Evolutionary conservation across 495 filamentous ascomycete genomes (phyloP).

Genomic region (Penicillium bialowiezense): DNA sequence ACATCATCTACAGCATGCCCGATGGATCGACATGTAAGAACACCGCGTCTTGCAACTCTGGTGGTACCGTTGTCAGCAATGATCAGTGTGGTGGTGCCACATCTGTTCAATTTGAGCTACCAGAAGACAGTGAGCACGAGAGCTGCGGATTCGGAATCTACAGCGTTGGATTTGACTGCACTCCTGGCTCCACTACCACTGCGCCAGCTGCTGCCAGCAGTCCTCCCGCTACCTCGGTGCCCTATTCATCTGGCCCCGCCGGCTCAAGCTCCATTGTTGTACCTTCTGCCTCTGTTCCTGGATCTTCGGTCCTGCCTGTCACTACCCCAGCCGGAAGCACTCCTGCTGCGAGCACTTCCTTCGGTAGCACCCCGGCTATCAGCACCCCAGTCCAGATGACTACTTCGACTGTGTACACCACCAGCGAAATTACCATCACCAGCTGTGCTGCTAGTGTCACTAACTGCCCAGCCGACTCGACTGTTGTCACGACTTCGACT

Average conservation of each 20-base stretch:
- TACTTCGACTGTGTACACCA: conserved; percentile 59
- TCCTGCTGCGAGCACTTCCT: conserved; percentile 46
- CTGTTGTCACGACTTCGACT: conserved; percentile 51
- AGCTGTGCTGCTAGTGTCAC: conserved; percentile 57
- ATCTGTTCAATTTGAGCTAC: conserved; percentile 72
- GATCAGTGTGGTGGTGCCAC: conserved; percentile 88
- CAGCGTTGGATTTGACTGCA: conserved; percentile 79
- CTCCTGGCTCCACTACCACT: conserved; percentile 38
- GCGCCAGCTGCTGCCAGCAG: conserved; percentile 6
- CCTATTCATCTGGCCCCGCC: conserved; percentile 6
- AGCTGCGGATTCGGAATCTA: conserved; percentile 72
- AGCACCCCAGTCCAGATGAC: conserved; percentile 35
- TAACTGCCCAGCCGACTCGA: conserved; percentile 54
- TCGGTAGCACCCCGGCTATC: neutral
- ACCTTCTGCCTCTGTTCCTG: neutral
- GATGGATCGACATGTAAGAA: conserved; percentile 78
- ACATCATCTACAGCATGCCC: conserved; percentile 81
- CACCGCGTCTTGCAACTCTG: conserved; percentile 57
- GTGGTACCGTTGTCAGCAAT: conserved; percentile 69
- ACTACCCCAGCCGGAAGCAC: conserved; percentile 10
- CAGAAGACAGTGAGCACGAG: conserved; percentile 47
- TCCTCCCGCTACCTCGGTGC: conserved; percentile 4
- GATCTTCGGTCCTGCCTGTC: conserved; percentile 9
- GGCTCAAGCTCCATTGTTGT: conserved; percentile 1
- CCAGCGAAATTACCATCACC: conserved; percentile 55